Evolutionary conservation across 2,329 filamentous ascomycete species (phyloP).

Genomic region (Incumbomyces delicatus): DNA sequence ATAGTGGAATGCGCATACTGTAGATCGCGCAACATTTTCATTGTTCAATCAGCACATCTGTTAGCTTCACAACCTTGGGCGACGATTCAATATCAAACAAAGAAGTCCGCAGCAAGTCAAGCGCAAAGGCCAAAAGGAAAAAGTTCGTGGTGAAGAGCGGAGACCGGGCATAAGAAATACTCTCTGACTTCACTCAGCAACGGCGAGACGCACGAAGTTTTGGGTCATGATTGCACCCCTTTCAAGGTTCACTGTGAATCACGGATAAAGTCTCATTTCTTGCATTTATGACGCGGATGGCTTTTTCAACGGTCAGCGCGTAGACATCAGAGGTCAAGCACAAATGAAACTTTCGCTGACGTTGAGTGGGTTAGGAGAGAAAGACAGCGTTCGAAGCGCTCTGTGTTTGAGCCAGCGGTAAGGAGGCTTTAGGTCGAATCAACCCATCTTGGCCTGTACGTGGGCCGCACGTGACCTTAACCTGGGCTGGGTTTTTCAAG

Average conservation of each 20-base stretch:
- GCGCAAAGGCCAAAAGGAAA: background rate
- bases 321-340: background rate
- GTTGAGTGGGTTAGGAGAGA: background rate
- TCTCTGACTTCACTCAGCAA: background rate
- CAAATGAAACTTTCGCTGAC: slow-evolving; percentile 1
- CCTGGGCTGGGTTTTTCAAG: too few species aligned
- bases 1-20: slow-evolving; percentile 7
- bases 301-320: slow-evolving; percentile 4
- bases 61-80: background rate
- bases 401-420: background rate
- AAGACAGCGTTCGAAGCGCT: slow-evolving; percentile 4
- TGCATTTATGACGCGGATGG: slow-evolving; percentile 6
- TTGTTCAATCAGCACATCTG: slow-evolving; percentile 5
- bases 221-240: slow-evolving; percentile 3
- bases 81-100: background rate
- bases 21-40: slow-evolving; percentile 4
- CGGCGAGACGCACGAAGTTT: slow-evolving; percentile 3
- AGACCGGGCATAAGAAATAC: background rate
- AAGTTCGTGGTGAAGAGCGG: background rate
- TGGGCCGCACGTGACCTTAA: too few species aligned
- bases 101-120: background rate
- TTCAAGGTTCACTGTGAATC: background rate
- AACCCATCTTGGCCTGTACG: too few species aligned
- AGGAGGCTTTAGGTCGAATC: background rate
- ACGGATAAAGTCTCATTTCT: background rate